Percentiles rank a stretch among this genome's conserved stretches.
phyloP scores from a whole-genome alignment of 306 rosid genomes.

The Cicer cuneatum region DNA sequence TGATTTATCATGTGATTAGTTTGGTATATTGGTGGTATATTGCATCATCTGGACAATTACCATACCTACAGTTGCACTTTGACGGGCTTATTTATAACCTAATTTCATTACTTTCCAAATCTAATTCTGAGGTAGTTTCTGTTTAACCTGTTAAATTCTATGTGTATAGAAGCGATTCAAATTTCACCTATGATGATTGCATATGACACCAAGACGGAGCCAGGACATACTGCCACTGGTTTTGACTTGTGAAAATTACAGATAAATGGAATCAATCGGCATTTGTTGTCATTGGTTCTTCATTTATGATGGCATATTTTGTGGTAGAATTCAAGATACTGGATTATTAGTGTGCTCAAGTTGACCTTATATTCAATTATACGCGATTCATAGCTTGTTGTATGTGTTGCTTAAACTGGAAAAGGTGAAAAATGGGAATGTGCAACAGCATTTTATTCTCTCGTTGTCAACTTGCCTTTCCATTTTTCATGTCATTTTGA shows the following conservation, averaged over 20 bases:
- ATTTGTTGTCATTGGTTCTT: conserved; percentile 10
- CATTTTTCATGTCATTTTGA: neutral
- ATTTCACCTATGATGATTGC: neutral
- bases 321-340: conserved; percentile 9
- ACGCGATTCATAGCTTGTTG: neutral
- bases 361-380: neutral
- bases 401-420: neutral
- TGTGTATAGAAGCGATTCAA: neutral
- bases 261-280: conserved; percentile 1
- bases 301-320: conserved; percentile 3
- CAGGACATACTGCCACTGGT: neutral
- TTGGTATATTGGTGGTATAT: neutral
- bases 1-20: neutral
- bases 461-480: neutral
- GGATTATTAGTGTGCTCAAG: neutral
- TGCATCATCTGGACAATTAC: conserved; percentile 10
- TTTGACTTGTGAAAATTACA: conserved; percentile 35
- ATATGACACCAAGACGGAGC: neutral
- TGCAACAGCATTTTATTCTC: neutral
- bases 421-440: conserved; percentile 15
- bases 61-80: neutral
- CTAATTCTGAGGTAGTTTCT: conserved; percentile 23
- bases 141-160: neutral
- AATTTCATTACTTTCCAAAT: neutral
- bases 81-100: neutral